Evolutionary conservation across 306 rosid species (phyloP), one percentile per base, ranked within the genome.

Genomic region (Malus domestica): DNA sequence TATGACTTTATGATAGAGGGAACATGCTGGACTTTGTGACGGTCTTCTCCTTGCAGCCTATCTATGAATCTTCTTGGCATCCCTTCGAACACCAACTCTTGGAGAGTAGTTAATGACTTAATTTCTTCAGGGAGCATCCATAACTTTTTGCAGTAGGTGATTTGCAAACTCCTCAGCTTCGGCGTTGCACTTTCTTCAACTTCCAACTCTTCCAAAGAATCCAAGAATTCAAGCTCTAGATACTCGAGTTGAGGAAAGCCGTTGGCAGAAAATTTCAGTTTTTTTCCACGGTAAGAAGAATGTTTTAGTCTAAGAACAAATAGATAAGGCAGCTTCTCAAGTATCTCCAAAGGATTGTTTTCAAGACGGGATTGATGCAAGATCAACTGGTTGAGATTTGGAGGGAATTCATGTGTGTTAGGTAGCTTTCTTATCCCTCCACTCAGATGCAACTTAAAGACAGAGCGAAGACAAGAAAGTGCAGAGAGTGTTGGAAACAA

Each of bases 1-100:
- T 62, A 62, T 12, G n/a, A 29, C 38, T 62, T 72, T 55, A 33
- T n/a, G 54, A 72, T 72, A 55, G 76, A 72, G 3, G 65, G 66
- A 35, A 72, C 76, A 33, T 72, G 76, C 76, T 72, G 65, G 65
- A 72, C 66, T 72, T 72, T 72, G 76, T 55, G 40, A 55, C 6
- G 14, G 44, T 72, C 76, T 72, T 32, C 66, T 19, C 76, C 76
- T 55, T 72, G 76, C 62, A 72, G 63, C 51, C 76, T 55, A 55
- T 33, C 66, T 3, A 13, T 5, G 20, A 72, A 72, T 19, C 65
- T 55, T 54, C 15, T 12, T 19, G 51, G 51, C 76, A 72, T 72
- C 30, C 23, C 64, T 35, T 54, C n/a, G 76, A 72, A 32, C 61
- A 32, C 66, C 49, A 72, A 72, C 30, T 55, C 76, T 1, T n/a